Evolutionary conservation across 2,329 filamentous ascomycete genomes (phyloP), one percentile per base, ranked within the genome.

Genomic region (Talaromyces sp.): DNA sequence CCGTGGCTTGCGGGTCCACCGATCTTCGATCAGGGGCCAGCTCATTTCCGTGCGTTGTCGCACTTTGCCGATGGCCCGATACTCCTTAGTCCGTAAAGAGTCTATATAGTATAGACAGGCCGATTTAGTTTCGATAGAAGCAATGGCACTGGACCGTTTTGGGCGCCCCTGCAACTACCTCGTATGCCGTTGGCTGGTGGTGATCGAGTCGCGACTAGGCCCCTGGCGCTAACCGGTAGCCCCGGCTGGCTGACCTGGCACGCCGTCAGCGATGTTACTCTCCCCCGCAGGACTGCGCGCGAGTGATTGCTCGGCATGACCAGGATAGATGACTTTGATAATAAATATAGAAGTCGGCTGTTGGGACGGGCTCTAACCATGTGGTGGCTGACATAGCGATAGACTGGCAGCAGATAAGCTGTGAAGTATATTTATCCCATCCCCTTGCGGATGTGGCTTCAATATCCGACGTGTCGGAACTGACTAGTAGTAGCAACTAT

Each of bases 11-110:
- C 17, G 53, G 26, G 53, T 35, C 19, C 51, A 10, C 53, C 29
- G 53, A 55, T 35, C 29, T 31, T 35, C 53, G 32, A 35, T 35
- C 53, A 14, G n/a, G 53, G 53, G 53, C 38, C 29, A 35, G n/a
- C 29, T 55, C 53, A 55, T 55, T 55, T 55, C 53, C 53, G 53
- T 55, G 8, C 53, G 21, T 11, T 41, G 53, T 55, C 53, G 32
- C 53, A 55, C 48, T 52, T 24, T 11, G 11, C 43, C 43, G 43
- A 46, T 52, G 48, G 11, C 4, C 43, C 43, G 43, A 46, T 46
- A n/a, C n/a, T n/a, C n/a, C n/a, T n/a, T n/a, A n/a, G n/a, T n/a
- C n/a, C n/a, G n/a, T n/a, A n/a, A n/a, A n/a, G n/a, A n/a, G n/a
- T n/a, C n/a, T n/a, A n/a, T n/a, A n/a, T n/a, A n/a, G n/a, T n/a